Percentiles rank a stretch among this genome's conserved stretches.
phyloP scores from a whole-genome alignment of 2,329 filamentous ascomycete genomes.

The Mycosphaerella arachidis region DNA sequence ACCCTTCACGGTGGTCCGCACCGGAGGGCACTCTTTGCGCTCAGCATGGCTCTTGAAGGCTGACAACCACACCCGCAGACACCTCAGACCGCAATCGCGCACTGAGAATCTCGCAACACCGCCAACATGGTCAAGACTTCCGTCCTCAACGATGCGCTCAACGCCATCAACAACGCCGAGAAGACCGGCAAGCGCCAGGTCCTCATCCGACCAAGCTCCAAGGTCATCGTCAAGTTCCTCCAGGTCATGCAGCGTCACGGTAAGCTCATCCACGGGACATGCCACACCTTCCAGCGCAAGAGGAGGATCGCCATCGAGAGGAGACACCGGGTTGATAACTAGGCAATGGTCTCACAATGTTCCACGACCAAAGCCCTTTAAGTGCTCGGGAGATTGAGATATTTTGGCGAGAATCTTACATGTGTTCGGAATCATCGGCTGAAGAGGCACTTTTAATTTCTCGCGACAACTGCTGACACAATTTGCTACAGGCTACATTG shows the following conservation, averaged over 20 bases:
- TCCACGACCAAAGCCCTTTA: constrained; percentile 98
- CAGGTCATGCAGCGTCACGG: constrained; percentile 99
- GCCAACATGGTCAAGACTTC: constrained; percentile 98
- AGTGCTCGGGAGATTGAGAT: constrained; percentile 92
- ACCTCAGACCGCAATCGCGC: constrained; percentile 59
- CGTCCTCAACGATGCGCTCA: constrained; percentile 86
- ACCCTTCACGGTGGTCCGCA: constrained; percentile 50
- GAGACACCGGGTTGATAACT: constrained; percentile 95
- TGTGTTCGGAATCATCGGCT: constrained; percentile 70
- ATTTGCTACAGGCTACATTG: constrained; percentile 76
- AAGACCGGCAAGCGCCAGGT: constrained; percentile 99
- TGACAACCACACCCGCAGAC: constrained; percentile 52
- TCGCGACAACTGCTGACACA: constrained; percentile 73
- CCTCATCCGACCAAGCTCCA: constrained; percentile 94
- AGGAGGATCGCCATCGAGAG: constrained; percentile 9
- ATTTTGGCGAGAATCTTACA: constrained; percentile 85
- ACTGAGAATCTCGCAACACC: constrained; percentile 74
- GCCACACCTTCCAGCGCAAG: constrained; percentile 19
- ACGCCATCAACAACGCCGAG: constrained; percentile 99
- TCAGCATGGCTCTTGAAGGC: constrained; percentile 58
- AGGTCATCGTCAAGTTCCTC: constrained; percentile 99
- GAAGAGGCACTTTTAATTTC: constrained; percentile 90
- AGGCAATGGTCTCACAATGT: constrained; percentile 78
- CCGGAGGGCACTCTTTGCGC: constrained; percentile 63
- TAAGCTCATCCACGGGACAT: constrained; percentile 52